Evolutionary conservation across 371 early-diverging fungal species (phyloP), one percentile per base, ranked within the genome.

Genomic region (Smittium mucronatum): DNA sequence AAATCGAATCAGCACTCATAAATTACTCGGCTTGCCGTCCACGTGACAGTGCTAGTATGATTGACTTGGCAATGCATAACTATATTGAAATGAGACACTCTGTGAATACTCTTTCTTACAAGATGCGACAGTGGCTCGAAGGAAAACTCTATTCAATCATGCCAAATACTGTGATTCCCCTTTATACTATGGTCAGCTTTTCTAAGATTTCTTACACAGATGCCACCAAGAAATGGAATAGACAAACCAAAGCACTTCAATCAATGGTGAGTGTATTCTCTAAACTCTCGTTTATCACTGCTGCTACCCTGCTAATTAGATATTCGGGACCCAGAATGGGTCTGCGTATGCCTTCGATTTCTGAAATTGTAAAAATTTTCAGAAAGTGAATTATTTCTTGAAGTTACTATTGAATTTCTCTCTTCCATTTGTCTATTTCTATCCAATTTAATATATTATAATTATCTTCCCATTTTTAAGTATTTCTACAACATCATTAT

Each of bases 161-260:
- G 65, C 98, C 98, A 0, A 74, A 72, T 0, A 57, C 71, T 29
- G 80, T 94, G 17, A 88, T 92, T 36, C 98, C 98, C 31, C 83
- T 98, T n/a, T 98, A 98, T 73, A 91, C 94, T 30, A 95, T 98
- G 96, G 94, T 98, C 58, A 89, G 90, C 64, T 98, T 98, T 76
- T 83, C 93, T 16, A 85, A 88, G 8, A 82, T 92, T 0, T 94
- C 91, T 8, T 98, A 98, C 80, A 36, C 74, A 0, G 57, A 71
- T 1, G 79, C 74, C 17, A 57, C 74, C 58, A 34, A 47, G 29
- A 57, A 63, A 63, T 78, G 76, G 78, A 70, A 79, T 29, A 70
- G 70, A 16, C 78, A 78, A 65, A 71, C 78, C 8, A 15, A 66
- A 57, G 73, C 71, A 71, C 72, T 78, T n/a, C 33, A 16, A 16